Evolutionary conservation across 2,329 filamentous ascomycete genomes (phyloP), one percentile per base, ranked within the genome.

Genomic region (Cadophora gregata): DNA sequence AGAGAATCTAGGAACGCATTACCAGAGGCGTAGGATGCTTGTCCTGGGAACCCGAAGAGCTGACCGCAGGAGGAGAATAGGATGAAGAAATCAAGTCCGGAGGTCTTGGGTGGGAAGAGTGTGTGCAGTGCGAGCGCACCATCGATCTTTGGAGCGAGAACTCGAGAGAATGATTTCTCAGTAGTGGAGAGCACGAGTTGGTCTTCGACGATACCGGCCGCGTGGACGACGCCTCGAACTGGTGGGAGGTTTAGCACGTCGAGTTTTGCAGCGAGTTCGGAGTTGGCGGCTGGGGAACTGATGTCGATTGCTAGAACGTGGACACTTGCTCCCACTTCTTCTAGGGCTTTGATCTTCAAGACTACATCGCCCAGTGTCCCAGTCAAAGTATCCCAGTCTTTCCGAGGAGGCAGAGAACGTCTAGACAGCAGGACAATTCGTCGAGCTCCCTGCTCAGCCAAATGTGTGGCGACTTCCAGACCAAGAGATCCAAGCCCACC

Each of bases 11-110:
- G 71, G 71, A 79, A 79, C 0, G 76, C 74, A 68, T 84, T 84
- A 1, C 79, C 82, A 0, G 81, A 80, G 0, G 76, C 73, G 66
- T 86, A 86, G 68, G 80, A 81, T 1, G 77, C 69, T 67, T 85
- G 82, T 0, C 77, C 78, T 4, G 60, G 36, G 55, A 76, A 76
- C 1, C 78, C 78, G 19, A 73, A 63, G 10, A 76, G 67, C 1
- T 62, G 58, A 0, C 71, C 65, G 8, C 76, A 50, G 0, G 79
- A 80, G 0, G 76, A 77, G 48, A 45, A 63, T 6, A 63, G 33
- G 12, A 63, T 31, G 48, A 63, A 63, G 60, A 63, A 63, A 16
- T 80, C 78, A 12, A 80, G 72, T 33, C n/a, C n/a, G n/a, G n/a
- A n/a, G 0, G 66, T 53, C 0, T 63, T 51, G 8, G 75, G 62